phyloP scores from a whole-genome alignment of 1,139 yeast genomes.

The Zhuliangozyma parablackwelliae region DNA sequence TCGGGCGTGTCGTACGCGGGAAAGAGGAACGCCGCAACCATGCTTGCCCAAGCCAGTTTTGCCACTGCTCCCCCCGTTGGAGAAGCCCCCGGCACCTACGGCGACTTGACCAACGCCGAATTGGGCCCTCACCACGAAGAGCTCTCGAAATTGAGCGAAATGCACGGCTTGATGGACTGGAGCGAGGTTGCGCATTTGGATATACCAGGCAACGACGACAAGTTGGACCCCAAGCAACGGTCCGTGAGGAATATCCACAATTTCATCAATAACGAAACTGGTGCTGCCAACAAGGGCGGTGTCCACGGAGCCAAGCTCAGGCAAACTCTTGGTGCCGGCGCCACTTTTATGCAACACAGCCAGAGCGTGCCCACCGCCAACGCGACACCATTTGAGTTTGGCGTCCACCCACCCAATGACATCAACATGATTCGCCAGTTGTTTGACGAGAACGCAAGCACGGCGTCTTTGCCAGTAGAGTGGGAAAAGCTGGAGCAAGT shows the following conservation, averaged over 20 bases:
- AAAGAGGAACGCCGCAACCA: slow-evolving; percentile 16
- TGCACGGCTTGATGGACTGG: slow-evolving; percentile 34
- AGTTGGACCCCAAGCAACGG: slow-evolving; percentile 9
- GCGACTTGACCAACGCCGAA: slow-evolving; percentile 80
- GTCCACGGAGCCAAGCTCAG: slow-evolving; percentile 26
- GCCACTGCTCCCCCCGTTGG: slow-evolving; percentile 28
- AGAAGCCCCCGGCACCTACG: slow-evolving; percentile 36
- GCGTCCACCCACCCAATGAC: slow-evolving; percentile 22
- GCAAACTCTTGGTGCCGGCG: neutral
- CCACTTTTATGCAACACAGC: slow-evolving; percentile 7
- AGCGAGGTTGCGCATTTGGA: slow-evolving; percentile 29
- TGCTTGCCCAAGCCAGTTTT: slow-evolving; percentile 1
- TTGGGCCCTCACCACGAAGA: slow-evolving; percentile 30
- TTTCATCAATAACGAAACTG: slow-evolving; percentile 11
- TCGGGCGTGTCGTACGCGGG: slow-evolving; percentile 67
- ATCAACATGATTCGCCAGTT: slow-evolving; percentile 7
- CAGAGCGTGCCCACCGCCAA: slow-evolving; percentile 14
- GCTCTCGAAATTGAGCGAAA: slow-evolving; percentile 14
- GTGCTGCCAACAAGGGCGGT: slow-evolving; percentile 26
- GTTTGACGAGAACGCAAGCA: slow-evolving; percentile 4
- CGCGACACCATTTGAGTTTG: slow-evolving; percentile 36
- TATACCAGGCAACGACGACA: slow-evolving; percentile 11
- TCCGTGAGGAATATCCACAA: slow-evolving; percentile 12
- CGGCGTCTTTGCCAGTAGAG: slow-evolving; percentile 3
- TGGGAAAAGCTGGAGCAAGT: neutral